Percentiles rank a stretch among this genome's conserved stretches.
phyloP scores from a whole-genome alignment of 805 yeast species.

The Saccharomycopsis microspora region DNA sequence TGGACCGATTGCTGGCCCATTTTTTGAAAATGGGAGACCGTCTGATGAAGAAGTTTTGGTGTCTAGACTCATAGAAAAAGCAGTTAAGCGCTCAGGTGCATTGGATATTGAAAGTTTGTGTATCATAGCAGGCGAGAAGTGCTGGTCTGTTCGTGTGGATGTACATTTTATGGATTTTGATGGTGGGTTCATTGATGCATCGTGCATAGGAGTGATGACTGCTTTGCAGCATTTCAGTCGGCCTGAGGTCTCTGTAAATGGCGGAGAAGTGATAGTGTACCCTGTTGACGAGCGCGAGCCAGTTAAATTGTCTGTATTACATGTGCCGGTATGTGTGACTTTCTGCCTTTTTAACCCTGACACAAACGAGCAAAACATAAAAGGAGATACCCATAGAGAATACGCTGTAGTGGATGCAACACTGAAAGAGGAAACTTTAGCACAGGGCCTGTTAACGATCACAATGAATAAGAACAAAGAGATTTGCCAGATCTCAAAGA shows the following conservation, averaged over 20 bases:
- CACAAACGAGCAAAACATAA: slow-evolving; percentile 55
- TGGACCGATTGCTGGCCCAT: slow-evolving; percentile 81
- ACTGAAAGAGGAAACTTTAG: slow-evolving; percentile 59
- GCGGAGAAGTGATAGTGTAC: slow-evolving; percentile 46
- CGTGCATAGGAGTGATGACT: slow-evolving; percentile 83
- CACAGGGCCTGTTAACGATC: slow-evolving; percentile 73
- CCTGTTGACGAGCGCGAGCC: slow-evolving; percentile 74
- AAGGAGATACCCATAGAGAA: slow-evolving; percentile 41
- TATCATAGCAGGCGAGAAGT: slow-evolving; percentile 79
- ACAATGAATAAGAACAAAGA: slow-evolving; percentile 87
- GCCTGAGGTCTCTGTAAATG: slow-evolving; percentile 70
- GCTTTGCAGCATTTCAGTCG: slow-evolving; percentile 73
- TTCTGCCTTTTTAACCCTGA: slow-evolving; percentile 73
- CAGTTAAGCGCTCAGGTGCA: slow-evolving; percentile 83
- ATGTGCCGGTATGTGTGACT: slow-evolving; percentile 82
- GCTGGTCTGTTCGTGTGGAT: slow-evolving; percentile 89
- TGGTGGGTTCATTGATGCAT: slow-evolving; percentile 86
- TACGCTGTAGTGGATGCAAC: slow-evolving; percentile 67
- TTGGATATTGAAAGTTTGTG: slow-evolving; percentile 85
- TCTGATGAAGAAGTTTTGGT: slow-evolving; percentile 76
- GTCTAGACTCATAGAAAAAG: slow-evolving; percentile 78
- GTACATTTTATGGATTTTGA: slow-evolving; percentile 82
- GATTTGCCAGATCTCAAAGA: slow-evolving; percentile 78
- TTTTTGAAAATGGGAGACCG: slow-evolving; percentile 62
- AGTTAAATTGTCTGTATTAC: slow-evolving; percentile 73